phyloP scores from a whole-genome alignment of 1,139 yeast species.

The Protomyces arabidopsidicola region DNA sequence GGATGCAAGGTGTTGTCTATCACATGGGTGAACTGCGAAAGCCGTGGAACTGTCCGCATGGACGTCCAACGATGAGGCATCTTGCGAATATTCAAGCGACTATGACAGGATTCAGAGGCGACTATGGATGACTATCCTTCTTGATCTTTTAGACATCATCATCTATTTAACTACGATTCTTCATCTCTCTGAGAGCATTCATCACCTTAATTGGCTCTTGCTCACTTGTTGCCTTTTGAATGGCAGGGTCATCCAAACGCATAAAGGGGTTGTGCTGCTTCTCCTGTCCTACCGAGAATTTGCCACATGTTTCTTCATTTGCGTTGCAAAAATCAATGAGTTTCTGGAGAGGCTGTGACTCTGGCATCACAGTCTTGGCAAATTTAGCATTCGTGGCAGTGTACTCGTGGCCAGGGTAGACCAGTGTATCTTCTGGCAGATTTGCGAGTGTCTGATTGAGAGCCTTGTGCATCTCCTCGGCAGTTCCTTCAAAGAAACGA shows the following conservation, averaged over 20 bases:
- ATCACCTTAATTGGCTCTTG: conserved; percentile 52
- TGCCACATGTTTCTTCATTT: conserved; percentile 76
- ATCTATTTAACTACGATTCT: conserved; percentile 43
- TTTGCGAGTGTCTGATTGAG: conserved; percentile 54
- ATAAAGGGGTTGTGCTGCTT: conserved; percentile 80
- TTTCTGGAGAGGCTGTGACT: conserved; percentile 48
- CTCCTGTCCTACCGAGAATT: conserved; percentile 80
- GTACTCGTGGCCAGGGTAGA: conserved; percentile 92
- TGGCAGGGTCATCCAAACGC: conserved; percentile 58
- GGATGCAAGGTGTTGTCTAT: conserved; percentile 65
- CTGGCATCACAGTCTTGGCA: conserved; percentile 57
- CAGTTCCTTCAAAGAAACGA: conserved; percentile 81
- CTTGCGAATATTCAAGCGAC: conserved; percentile 51
- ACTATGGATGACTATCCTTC: background rate
- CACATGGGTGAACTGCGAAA: conserved; percentile 69
- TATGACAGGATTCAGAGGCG: conserved; percentile 1
- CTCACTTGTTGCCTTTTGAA: conserved; percentile 49
- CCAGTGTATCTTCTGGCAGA: conserved; percentile 64
- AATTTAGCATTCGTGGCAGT: conserved; percentile 76
- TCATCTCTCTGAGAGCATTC: conserved; percentile 63
- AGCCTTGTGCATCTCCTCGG: conserved; percentile 70
- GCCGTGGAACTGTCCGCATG: conserved; percentile 98
- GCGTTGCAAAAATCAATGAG: conserved; percentile 50
- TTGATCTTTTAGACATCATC: no score
- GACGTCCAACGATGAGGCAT: conserved; percentile 94